phyloP scores from a whole-genome alignment of 805 yeast species.

The Ogataea neopini region DNA sequence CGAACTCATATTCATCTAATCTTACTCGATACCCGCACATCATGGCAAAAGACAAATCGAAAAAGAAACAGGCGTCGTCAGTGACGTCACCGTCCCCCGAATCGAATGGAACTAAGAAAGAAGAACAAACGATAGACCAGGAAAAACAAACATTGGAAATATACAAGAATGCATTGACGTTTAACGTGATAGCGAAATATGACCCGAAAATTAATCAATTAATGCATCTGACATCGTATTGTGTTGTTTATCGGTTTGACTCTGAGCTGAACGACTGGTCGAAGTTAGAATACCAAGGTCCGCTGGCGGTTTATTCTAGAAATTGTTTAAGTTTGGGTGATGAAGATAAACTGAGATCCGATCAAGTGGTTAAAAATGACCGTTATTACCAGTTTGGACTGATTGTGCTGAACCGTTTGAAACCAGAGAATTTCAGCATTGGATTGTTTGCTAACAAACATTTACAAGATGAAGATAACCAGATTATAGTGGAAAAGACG shows the following conservation, averaged over 20 bases:
- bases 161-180: conserved; percentile 67
- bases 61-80: conserved; percentile 1
- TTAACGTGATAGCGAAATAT: conserved; percentile 74
- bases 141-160: conserved; percentile 55
- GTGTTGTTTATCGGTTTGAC: conserved; percentile 67
- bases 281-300: conserved; percentile 69
- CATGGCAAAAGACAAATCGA: conserved; percentile 8
- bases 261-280: conserved; percentile 63
- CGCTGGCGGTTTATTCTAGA: conserved; percentile 57
- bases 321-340: conserved; percentile 18
- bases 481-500: conserved; percentile 66
- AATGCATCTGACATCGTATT: conserved; percentile 67
- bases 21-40: neutral
- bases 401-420: conserved; percentile 64
- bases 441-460: conserved; percentile 62
- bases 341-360: conserved; percentile 9
- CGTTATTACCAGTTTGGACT: conserved; percentile 61
- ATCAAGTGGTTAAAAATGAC: conserved; percentile 39
- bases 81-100: neutral
- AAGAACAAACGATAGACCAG: conserved; percentile 43
- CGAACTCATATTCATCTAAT: no score
- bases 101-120: conserved; percentile 1
- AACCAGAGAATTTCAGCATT: conserved; percentile 69
- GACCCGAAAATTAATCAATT: conserved; percentile 72
- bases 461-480: conserved; percentile 34